Percentiles rank a stretch among this genome's conserved stretches.
These are phyloP conservation scores for Jackrogersella multiformis DNA, from an alignment of 495 filamentous ascomycete genomes.

Conservation along the genomic window DNA sequence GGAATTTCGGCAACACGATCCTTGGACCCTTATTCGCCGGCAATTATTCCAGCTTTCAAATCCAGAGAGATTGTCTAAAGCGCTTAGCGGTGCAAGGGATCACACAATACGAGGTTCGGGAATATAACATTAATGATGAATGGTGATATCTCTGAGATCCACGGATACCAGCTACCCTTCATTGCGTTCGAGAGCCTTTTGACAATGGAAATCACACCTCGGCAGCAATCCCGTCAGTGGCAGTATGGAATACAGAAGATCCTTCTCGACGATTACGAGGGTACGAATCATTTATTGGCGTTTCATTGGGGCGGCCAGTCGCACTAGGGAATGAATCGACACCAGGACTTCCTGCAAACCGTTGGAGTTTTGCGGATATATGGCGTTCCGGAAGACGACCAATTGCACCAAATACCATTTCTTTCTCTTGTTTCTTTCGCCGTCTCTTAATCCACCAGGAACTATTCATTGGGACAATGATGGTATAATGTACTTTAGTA, in stretches of 20 bases:
- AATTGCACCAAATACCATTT: conserved; percentile 25
- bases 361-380: neutral
- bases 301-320: conserved; percentile 13
- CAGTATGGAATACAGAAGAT: neutral
- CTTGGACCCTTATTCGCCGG: conserved; percentile 73
- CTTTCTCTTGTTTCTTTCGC: conserved; percentile 20
- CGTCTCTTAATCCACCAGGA: conserved; percentile 1
- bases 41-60: conserved; percentile 73
- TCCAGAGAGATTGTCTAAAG: conserved; percentile 64
- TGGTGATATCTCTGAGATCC: neutral
- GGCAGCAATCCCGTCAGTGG: neutral
- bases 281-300: conserved; percentile 18
- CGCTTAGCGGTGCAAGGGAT: conserved; percentile 22
- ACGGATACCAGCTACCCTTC: neutral
- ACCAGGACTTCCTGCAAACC: neutral
- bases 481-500: conserved; percentile 43
- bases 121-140: neutral
- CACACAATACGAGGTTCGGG: neutral
- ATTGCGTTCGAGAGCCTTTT: neutral
- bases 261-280: neutral
- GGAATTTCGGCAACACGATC: conserved; percentile 60
- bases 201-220: neutral
- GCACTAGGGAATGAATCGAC: neutral
- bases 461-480: conserved; percentile 9
- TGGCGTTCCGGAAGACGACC: conserved; percentile 22